phyloP scores from a whole-genome alignment of 176 grass and related monocot species.

The Poa pratensis region DNA sequence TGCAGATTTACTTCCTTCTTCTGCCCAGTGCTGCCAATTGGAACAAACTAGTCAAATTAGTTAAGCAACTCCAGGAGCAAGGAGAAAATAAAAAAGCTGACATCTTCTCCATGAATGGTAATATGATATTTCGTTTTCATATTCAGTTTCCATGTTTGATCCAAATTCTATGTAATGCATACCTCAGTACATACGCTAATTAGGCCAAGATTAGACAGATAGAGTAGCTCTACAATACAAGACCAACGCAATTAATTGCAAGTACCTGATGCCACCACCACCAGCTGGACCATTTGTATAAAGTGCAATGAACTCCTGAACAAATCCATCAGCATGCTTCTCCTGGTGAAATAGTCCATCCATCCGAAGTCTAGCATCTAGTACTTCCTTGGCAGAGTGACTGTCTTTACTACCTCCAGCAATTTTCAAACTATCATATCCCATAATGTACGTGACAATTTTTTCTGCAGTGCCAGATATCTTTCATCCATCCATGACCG shows the following conservation, averaged over 20 bases:
- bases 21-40: conserved; percentile 67
- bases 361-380: conserved; percentile 86
- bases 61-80: conserved; percentile 25
- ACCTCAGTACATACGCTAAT: neutral
- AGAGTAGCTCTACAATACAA: conserved; percentile 2
- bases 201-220: conserved; percentile 22
- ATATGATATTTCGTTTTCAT: neutral
- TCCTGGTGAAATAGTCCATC: conserved; percentile 81
- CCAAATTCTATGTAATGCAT: neutral
- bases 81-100: neutral
- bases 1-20: conserved; percentile 79
- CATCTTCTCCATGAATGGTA: neutral
- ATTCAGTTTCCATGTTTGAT: conserved; percentile 14
- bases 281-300: conserved; percentile 96
- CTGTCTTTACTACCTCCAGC: conserved; percentile 37
- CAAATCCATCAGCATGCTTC: conserved; percentile 78
- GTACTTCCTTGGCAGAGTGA: conserved; percentile 48
- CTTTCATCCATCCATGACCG: conserved; percentile 83
- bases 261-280: conserved; percentile 87
- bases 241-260: neutral
- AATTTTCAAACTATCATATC: conserved; percentile 84
- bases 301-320: conserved; percentile 86
- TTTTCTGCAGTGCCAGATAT: conserved; percentile 63
- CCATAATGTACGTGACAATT: conserved; percentile 77
- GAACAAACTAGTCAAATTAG: conserved; percentile 35